These are phyloP conservation scores for Oxytropis ochrocephala DNA, from an alignment of 306 rosid genomes.

Conservation along the genomic window DNA sequence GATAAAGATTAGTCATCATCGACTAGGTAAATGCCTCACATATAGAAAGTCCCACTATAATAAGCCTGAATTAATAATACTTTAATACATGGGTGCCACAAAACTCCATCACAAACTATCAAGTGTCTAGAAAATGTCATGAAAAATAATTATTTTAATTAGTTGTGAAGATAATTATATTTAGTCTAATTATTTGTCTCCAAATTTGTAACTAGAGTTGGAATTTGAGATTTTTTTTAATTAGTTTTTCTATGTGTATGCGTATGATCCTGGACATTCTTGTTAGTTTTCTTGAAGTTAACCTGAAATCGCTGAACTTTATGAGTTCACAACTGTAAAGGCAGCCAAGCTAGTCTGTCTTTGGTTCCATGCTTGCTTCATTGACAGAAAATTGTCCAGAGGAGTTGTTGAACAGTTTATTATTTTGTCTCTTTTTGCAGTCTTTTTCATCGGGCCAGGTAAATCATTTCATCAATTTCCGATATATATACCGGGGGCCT, in stretches of 20 bases:
- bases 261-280: neutral
- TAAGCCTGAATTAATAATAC: neutral
- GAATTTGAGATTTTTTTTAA: neutral
- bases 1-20: no score
- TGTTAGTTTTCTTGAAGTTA: neutral
- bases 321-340: conserved; percentile 8
- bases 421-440: neutral
- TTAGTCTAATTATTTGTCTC: neutral
- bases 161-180: no score
- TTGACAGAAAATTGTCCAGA: neutral
- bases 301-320: neutral
- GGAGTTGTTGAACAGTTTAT: neutral
- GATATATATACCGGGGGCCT: neutral
- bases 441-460: neutral
- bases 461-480: neutral
- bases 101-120: neutral
- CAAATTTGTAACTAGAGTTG: neutral
- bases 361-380: neutral
- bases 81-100: neutral
- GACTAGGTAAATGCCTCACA: no score
- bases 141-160: neutral
- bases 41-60: neutral
- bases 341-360: neutral
- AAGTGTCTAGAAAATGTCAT: neutral
- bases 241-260: neutral